These are phyloP conservation scores for Tolypocladium nubicola DNA, from an alignment of 2,329 filamentous ascomycete genomes.

Conservation along the genomic window DNA sequence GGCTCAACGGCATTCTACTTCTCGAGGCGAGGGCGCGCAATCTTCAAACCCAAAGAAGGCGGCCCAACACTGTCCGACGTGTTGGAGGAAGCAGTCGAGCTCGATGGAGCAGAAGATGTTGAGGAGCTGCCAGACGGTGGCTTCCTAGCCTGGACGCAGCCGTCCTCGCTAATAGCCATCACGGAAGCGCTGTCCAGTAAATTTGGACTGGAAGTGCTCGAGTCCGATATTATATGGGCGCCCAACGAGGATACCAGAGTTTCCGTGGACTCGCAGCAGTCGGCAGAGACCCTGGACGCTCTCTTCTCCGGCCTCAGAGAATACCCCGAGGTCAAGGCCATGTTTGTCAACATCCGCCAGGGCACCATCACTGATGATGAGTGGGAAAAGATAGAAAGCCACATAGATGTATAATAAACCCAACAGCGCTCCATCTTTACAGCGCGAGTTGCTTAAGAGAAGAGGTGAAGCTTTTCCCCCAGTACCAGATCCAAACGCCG, in stretches of 20 bases:
- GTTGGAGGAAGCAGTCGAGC: constrained; percentile 71
- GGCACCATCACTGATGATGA: constrained; percentile 39
- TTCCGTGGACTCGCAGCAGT: constrained; percentile 44
- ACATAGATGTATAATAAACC: constrained; percentile 34
- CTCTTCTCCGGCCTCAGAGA: constrained; percentile 54
- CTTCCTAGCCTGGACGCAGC: constrained; percentile 47
- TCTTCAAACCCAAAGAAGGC: constrained; percentile 47
- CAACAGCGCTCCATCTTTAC: constrained; percentile 11
- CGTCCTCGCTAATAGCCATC: constrained; percentile 19
- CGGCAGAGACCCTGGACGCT: constrained; percentile 44
- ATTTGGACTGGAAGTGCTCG: constrained; percentile 57
- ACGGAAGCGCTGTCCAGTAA: constrained; percentile 44
- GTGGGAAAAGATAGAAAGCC: constrained; percentile 43
- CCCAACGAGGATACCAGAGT: constrained; percentile 72
- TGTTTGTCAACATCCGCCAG: constrained; percentile 61
- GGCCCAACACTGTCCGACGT: constrained; percentile 57
- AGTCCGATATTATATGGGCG: constrained; percentile 75
- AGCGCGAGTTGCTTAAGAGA: constrained; percentile 6
- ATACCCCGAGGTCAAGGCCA: constrained; percentile 61
- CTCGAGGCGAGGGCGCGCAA: constrained; percentile 63
- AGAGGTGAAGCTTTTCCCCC: constrained; percentile 6
- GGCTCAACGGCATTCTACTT: constrained; percentile 80
- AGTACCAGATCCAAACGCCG: constrained; percentile 2
- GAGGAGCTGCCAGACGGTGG: constrained; percentile 57
- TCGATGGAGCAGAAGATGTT: constrained; percentile 65